Percentiles rank a stretch among this genome's conserved stretches.
Conservation (phyloP, 176 grass and related monocot genomes). For the Oryza officinalis region DNA sequence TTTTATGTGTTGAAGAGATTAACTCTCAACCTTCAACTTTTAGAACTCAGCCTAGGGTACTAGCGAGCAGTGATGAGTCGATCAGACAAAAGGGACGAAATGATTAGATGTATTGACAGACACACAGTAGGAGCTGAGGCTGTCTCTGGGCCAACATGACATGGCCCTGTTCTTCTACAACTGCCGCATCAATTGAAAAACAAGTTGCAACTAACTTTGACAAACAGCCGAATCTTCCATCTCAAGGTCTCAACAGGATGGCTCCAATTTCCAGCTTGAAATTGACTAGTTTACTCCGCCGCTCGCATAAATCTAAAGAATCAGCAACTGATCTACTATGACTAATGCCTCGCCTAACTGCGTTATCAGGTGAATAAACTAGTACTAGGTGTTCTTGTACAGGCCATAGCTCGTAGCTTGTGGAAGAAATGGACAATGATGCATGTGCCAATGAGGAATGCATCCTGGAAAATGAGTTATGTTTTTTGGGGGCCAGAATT, state of each 20-base stretch:
- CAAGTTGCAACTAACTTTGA: conserved; percentile 34
- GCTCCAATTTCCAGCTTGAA: conserved; percentile 15
- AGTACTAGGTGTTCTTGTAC: not conserved
- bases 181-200: conserved; percentile 26
- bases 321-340: not conserved
- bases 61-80: not conserved
- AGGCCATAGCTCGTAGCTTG: not conserved
- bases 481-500: not conserved
- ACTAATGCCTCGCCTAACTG: not conserved
- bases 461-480: not conserved
- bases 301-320: conserved; percentile 24
- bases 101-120: conserved; percentile 41
- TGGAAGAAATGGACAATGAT: conserved; percentile 33
- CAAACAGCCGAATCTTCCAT: conserved; percentile 43
- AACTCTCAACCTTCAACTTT: no score
- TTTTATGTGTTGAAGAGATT: no score
- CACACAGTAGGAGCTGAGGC: conserved; percentile 32
- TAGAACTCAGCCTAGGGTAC: no score
- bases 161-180: not conserved
- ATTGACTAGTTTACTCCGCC: conserved; percentile 5
- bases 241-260: not conserved
- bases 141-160: conserved; percentile 23
- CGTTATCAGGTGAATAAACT: conserved; percentile 23
- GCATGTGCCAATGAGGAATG: conserved; percentile 24
- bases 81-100: not conserved